Base-by-base conservation (phyloP, 2,329 filamentous ascomycete species). In the Aurifilum marmelostoma region DNA sequence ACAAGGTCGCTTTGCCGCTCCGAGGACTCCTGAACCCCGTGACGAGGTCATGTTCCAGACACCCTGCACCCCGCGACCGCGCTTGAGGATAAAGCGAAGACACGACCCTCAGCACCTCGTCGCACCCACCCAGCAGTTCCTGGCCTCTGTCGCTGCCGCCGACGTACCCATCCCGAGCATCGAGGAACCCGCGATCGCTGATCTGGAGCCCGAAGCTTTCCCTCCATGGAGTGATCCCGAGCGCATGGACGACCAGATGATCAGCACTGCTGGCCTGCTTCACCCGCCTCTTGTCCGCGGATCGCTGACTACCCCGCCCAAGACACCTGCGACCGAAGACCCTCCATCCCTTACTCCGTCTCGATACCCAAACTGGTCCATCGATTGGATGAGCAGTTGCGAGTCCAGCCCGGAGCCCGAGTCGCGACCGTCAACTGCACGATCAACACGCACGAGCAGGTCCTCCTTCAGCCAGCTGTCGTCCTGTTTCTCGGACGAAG, bases 91-190 rank as follows among this genome's bases (percentile, higher is more conserved):
- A 70, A 87, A 87, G 77, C 83, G 84, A 73, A 86, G 87, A 73
- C 82, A 84, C 74, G 82, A 82, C 50, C 83, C 85, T 32, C 72
- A 72, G 58, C 82, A 84, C 68, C 80, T 87, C 14, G 78, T 83
- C 69, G 87, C 87, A 50, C 87, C 88, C 1, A 90, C 88, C 1
- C 83, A 89, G 74, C 87, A 90, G 64, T 91, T 91, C 74, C 83
- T 91, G n/a, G 88, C 87, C 2, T 90, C 88, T 4, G 88, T 91
- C 68, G 88, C 87, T 59, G 87, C 88, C 24, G 88, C 87, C 70
- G 88, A 91, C 75, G 80, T 89, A 4, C 87, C 88, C 32, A 85
- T 91, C 65, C 88, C 88, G 18, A 90, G 88, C 76, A 89, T 91
- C 67, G 88, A 91, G 77, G 82, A 86, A 71, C 83, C 86, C 64